These are phyloP conservation scores for Echinosophora koreensis DNA, from an alignment of 306 rosid genomes.

Conservation along the genomic window DNA sequence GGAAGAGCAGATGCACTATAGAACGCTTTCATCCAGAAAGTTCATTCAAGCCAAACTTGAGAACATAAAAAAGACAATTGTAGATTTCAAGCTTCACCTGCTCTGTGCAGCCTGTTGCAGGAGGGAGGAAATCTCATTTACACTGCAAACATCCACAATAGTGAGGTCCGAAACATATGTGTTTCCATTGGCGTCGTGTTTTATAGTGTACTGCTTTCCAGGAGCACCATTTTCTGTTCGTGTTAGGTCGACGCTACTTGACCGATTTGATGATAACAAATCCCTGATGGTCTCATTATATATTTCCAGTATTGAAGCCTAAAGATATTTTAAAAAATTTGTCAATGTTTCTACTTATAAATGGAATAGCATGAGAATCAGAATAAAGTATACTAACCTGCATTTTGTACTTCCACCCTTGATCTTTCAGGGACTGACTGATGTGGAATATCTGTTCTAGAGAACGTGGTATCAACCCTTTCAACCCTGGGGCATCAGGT, in stretches of 20 bases:
- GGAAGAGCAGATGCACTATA: not conserved
- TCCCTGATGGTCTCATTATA: conserved; percentile 93
- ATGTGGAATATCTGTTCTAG: conserved; percentile 82
- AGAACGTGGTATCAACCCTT: conserved; percentile 93
- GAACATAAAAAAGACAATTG: not conserved
- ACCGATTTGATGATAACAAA: conserved; percentile 69
- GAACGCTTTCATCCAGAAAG: not conserved
- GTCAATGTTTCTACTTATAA: not conserved
- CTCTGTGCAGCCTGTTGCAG: conserved; percentile 87
- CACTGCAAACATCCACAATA: conserved; percentile 80
- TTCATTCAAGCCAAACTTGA: conserved; percentile 21
- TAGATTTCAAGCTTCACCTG: conserved; percentile 58
- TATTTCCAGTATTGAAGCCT: conserved; percentile 93
- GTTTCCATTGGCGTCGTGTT: conserved; percentile 89
- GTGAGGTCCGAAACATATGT: conserved; percentile 87
- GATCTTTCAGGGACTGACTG: conserved; percentile 81
- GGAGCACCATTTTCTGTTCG: conserved; percentile 69
- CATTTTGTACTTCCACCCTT: conserved; percentile 94
- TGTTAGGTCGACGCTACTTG: conserved; percentile 54
- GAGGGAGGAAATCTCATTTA: conserved; percentile 85
- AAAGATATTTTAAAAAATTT: conserved; percentile 28
- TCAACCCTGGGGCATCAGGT: conserved; percentile 78
- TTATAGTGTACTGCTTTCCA: conserved; percentile 85
- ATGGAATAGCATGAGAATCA: conserved; percentile 22
- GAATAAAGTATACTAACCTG: conserved; percentile 61